Percentiles rank a stretch among this genome's conserved stretches.
Evolutionary conservation across 345 rosid genomes (phyloP).

Genomic region (Microthlaspi erraticum): DNA sequence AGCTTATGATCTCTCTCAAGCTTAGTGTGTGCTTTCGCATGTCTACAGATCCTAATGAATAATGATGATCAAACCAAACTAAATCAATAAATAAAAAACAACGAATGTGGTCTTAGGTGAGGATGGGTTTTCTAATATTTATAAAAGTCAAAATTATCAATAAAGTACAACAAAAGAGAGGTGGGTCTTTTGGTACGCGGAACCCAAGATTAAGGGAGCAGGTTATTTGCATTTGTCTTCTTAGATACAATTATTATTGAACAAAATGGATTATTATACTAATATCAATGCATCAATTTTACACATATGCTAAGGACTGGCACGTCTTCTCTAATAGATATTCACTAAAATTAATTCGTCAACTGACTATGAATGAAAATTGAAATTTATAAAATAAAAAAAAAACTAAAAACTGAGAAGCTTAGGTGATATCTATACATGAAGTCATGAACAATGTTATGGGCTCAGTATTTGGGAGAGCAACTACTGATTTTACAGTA

Average conservation of each 20-base stretch:
- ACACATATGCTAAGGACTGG: not conserved
- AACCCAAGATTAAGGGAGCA: constrained; percentile 41
- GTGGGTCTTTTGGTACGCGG: constrained; percentile 36
- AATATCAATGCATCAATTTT: not conserved
- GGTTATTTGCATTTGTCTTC: constrained; percentile 39
- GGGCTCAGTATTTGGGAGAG: not conserved
- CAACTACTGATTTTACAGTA: too few species aligned
- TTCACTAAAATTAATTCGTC: not conserved
- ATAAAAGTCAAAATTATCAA: constrained; percentile 16
- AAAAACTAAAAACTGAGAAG: not conserved
- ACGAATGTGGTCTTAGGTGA: constrained; percentile 42
- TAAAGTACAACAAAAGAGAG: not conserved
- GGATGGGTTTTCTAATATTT: not conserved
- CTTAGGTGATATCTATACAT: not conserved
- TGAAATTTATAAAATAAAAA: not conserved
- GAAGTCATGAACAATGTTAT: not conserved
- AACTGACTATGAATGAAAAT: not conserved
- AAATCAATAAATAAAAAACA: not conserved
- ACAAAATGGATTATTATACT: constrained; percentile 4
- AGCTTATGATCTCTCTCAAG: constrained; percentile 25
- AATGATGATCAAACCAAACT: constrained; percentile 21
- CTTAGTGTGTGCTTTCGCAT: constrained; percentile 36
- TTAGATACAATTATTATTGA: constrained; percentile 18
- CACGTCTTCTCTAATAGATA: not conserved
- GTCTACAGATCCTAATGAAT: constrained; percentile 21